Conservation (phyloP, 139 green algal species). For the Coelastrella sp. region DNA sequence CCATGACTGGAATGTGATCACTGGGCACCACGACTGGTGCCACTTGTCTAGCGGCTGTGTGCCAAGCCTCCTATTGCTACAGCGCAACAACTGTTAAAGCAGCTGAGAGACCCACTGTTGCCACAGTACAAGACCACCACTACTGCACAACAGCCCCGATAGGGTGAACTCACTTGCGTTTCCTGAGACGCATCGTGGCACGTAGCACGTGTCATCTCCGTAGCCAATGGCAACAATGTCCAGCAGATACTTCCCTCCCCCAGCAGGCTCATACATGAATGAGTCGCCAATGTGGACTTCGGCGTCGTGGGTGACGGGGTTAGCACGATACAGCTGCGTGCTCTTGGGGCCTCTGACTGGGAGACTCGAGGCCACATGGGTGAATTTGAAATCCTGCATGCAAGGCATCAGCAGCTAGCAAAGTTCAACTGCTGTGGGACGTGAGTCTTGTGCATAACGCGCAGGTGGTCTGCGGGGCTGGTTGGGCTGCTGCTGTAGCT, state of each 20-base stretch:
- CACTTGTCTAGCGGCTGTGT: too few relatives aligned
- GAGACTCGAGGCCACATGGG: background rate
- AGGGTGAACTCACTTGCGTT: background rate
- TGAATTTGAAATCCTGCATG: background rate
- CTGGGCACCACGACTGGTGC: too few relatives aligned
- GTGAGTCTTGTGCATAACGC: too few relatives aligned
- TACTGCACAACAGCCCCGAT: too few relatives aligned
- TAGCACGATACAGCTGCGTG: slow-evolving; percentile 14
- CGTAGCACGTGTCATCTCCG: background rate
- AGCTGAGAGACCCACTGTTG: too few relatives aligned
- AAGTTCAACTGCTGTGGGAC: too few relatives aligned
- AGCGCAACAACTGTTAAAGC: too few relatives aligned
- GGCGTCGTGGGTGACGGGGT: background rate
- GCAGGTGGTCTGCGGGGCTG: too few relatives aligned
- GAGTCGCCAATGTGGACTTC: background rate
- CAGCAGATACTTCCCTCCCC: background rate
- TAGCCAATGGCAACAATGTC: background rate
- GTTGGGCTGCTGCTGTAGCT: too few relatives aligned
- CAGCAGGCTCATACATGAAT: slow-evolving; percentile 6
- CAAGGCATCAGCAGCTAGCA: background rate
- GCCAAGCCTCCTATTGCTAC: too few relatives aligned
- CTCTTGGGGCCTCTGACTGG: background rate
- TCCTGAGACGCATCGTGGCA: background rate
- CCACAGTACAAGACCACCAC: too few relatives aligned
- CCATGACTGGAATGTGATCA: too few relatives aligned